Evolutionary conservation across 78 protist genomes (phyloP).

Genomic region (Trichosphaerium sp.): DNA sequence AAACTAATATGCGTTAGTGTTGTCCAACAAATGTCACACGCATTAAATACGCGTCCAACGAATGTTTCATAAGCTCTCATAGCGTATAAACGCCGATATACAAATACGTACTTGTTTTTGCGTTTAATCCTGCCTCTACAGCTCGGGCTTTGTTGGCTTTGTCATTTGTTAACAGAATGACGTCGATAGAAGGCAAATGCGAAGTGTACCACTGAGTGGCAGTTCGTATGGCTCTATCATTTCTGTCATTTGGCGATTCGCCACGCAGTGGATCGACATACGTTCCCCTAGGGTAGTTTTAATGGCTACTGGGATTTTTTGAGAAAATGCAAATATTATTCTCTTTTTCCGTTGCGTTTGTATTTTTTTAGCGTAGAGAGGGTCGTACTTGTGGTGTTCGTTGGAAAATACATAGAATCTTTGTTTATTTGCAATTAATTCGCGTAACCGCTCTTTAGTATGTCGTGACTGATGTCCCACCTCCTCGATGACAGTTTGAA

Average conservation of each 20-base stretch:
- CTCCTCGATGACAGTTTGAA: slow-evolving; percentile 45
- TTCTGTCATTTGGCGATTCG: slow-evolving; percentile 43
- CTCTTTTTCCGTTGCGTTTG: no score
- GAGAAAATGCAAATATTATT: no score
- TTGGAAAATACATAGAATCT: slow-evolving; percentile 30
- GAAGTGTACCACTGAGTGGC: slow-evolving; percentile 22
- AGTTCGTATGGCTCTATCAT: slow-evolving; percentile 29
- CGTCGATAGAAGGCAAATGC: neutral
- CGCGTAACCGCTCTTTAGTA: slow-evolving; percentile 4
- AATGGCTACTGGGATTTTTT: neutral
- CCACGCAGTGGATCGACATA: neutral
- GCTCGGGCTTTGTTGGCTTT: no score
- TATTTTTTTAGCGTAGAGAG: no score
- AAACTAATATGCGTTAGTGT: no score
- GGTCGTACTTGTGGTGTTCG: slow-evolving; percentile 18
- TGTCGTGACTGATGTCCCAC: neutral
- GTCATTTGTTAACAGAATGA: no score
- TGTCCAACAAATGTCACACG: no score
- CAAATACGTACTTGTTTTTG: no score
- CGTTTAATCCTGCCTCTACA: no score
- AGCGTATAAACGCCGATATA: no score
- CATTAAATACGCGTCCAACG: no score
- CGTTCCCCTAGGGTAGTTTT: slow-evolving; percentile 1
- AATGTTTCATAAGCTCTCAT: no score
- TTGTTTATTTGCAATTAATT: neutral